Evolutionary conservation across 2,329 filamentous ascomycete species (phyloP), one percentile per base, ranked within the genome.

Genomic region (Kalaharituber pfeilii): DNA sequence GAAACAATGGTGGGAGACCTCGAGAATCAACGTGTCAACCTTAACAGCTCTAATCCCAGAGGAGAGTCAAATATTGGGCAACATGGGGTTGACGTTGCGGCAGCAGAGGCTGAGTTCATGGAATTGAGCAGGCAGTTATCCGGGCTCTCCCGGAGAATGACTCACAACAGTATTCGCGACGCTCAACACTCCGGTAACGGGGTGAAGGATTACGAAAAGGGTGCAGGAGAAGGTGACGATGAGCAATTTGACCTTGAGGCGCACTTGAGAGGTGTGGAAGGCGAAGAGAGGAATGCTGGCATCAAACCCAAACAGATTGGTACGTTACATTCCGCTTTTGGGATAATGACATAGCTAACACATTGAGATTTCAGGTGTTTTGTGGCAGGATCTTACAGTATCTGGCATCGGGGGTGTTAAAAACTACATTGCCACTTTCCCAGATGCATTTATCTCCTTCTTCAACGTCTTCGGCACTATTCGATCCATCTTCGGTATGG

Each of bases 291-390:
- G 57, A 79, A 82, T 58, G 83, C 84, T 5, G 86, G 86, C 1
- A 93, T 93, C 67, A 81, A 80, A 57, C 74, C 80, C 4, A 93
- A 93, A 71, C 79, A 82, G 62, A 82, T 87, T 56, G 83, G 71
- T 70, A 52, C 44, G 65, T 42, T 50, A 2, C 44, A 33, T 36
- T 44, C 2, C n/a, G 51, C 2, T 22, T 42, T 13, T 3, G 13
- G 28, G 5, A 22, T n/a, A 8, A 15, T 28, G 50, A 15, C 54
- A 57, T 52, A 50, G 20, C 44, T 59, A 55, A 56, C 29, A 15
- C 7, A 9, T 50, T 25, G 39, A 49, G 8, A 30, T 15, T 45
- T 25, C 39, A 70, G 73, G 84, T 27, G 83, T 86, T 0, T 76
- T 84, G 58, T 93, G 85, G 84, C 78, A 91, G 53, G 74, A 75